Base-by-base conservation (phyloP, 1,139 yeast species). In the Zygoascus meyerae region DNA sequence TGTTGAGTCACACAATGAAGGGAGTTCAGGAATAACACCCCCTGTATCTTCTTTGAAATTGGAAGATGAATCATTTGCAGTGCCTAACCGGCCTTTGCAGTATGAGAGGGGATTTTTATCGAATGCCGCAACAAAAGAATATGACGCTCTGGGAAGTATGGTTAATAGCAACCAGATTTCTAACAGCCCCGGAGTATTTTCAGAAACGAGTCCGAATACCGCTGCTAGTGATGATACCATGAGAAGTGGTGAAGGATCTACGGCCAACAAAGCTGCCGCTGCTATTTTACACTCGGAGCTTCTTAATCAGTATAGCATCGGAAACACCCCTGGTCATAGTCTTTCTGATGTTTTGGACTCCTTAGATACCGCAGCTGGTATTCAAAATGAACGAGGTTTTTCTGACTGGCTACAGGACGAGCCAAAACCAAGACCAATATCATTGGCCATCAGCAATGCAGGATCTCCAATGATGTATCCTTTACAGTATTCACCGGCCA, bases 91-190 rank as follows among this genome's bases (percentile, higher is more conserved):
- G 2, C 10, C 17, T 9, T 7, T 21, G 26, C 26, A 21, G 7
- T 21, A 21, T 21, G 26, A 21, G 26, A 4, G 26, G 26, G 31
- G 49, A 1, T 81, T 86, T 60, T 67, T 84, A 51, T 83, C 94
- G 1, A 70, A 81, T 12, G 92, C 95, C 0, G 90, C 92, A 0
- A 86, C 84, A 58, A 70, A 82, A 52, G 96, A 87, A 58, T 86
- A 86, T 59, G 75, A 86, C 3, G 81, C 86, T 1, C 66, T 87
- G 36, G 83, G 94, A n/a, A 79, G 34, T 14, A 29, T 46, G 37
- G 18, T 46, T 2, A 80, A 51, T 34, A 55, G 51, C 4, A 49
- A 46, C 14, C 47, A 52, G 11, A 34, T 44, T 8, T 34, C 44
- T 11, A 45, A 47, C 9, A 48, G 53, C 28, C 50, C 47, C 14